A percentile compares a stretch with the other conserved stretches of the same genome.
Conservation (phyloP, 805 yeast species). For the Candida qinlingensis region DNA sequence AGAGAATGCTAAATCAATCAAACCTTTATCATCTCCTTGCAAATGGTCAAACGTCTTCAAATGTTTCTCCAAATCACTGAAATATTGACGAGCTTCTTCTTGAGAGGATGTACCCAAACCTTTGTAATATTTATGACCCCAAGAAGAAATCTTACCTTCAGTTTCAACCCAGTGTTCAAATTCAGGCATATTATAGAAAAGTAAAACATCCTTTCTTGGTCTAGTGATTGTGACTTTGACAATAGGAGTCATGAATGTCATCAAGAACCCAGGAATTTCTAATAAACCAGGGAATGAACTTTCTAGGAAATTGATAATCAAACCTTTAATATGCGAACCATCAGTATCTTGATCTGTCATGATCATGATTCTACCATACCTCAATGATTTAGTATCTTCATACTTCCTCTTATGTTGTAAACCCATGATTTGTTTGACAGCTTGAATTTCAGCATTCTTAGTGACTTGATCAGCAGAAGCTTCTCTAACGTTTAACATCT, state of each 20-base stretch:
- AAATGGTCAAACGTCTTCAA: conserved; percentile 79
- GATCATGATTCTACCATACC: conserved; percentile 97
- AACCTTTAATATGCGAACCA: conserved; percentile 96
- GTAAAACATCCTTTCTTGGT: conserved; percentile 52
- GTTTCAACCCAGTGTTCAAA: conserved; percentile 89
- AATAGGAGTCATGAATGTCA: conserved; percentile 95
- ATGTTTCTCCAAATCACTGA: conserved; percentile 78
- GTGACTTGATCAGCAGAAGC: conserved; percentile 94
- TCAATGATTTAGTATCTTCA: conserved; percentile 62
- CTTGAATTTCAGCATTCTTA: conserved; percentile 91
- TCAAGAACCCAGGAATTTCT: conserved; percentile 83
- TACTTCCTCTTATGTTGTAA: conserved; percentile 87
- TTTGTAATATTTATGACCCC: conserved; percentile 94
- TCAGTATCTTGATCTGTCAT: conserved; percentile 99
- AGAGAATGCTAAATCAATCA: conserved; percentile 89
- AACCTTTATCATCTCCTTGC: conserved; percentile 67
- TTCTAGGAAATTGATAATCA: conserved; percentile 88
- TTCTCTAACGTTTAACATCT: conserved; percentile 90
- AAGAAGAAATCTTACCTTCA: conserved; percentile 67
- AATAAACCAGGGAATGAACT: conserved; percentile 91
- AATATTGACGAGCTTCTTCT: conserved; percentile 82
- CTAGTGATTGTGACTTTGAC: conserved; percentile 78
- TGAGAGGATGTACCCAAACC: conserved; percentile 95
- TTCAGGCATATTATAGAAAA: conserved; percentile 94
- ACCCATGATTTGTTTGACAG: conserved; percentile 92